Evolutionary conservation across 495 filamentous ascomycete species (phyloP), one percentile per base, ranked within the genome.

Genomic region (Penicillium coffeae): DNA sequence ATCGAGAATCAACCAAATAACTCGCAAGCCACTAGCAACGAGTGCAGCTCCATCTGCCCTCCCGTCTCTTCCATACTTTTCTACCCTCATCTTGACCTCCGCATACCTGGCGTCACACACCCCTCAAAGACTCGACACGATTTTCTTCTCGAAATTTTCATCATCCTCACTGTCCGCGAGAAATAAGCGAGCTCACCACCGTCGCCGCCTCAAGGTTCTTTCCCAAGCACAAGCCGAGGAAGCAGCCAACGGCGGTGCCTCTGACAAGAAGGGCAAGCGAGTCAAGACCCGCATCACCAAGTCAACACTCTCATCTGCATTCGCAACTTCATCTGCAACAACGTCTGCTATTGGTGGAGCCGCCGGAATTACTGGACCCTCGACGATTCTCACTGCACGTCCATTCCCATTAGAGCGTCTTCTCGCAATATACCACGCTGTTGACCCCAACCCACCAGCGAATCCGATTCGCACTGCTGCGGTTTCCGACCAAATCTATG

Each of bases 41-140:
- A 54, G 52, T 8, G 58, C 58, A 12, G 59, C 63, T 9, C 59
- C 68, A n/a, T 69, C 72, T 1, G 65, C 63, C 9, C 64, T 73
- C 5, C 69, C 68, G 8, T 63, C 64, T 42, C 57, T 96, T 19
- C 89, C 91, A 9, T 86, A 88, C 54, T 89, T 88, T 59, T 84
- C 93, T 16, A 85, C 88, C 38, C 73, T 89, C 33, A 80, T 97
- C 47, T 78, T 98, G 12, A 79, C 92, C 32, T 87, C 90, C 40
- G 84, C 91, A 16, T 98, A 96, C 68, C 81, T 98, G 3, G 89
- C 92, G 50, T 95, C 90, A 3, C 88, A 91, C 71, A 97, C 88
- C 59, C 83, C 88, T 0, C 76, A 89, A 14, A 72, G 82, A 35
- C 78, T 86, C 32, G 93, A 98, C 65, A 75, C 82, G 1, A 77